Evolutionary conservation across 805 yeast genomes (phyloP), one percentile per base, ranked within the genome.

Genomic region (Starmerella apicola): DNA sequence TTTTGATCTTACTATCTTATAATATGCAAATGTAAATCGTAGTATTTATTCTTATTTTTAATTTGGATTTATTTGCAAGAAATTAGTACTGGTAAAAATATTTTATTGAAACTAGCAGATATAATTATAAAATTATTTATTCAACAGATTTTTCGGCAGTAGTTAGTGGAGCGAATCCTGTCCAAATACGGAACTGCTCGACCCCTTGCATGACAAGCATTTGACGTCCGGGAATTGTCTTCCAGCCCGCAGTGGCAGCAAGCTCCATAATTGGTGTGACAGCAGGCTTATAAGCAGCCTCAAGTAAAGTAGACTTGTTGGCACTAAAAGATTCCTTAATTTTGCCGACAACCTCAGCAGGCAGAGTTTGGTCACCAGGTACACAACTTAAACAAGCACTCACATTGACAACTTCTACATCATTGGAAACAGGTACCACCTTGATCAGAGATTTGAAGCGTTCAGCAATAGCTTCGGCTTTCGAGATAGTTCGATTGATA

Each of bases 141-240:
- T 22, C 30, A 8, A 53, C 55, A 6, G 49, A 44, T 27, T 43
- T 32, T 30, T 45, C 49, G n/a, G 53, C 53, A 15, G 50, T 52
- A 15, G 37, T 49, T 13, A 41, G 58, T 2, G 67, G 64, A 3
- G 41, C 44, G 19, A 56, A 32, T 0, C 64, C 63, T 6, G 64
- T 82, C 78, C 93, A 88, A 41, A 74, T 61, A 46, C 69, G 63
- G 57, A 86, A 85, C 63, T 91, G 98, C 48, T 72, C 82, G 36
- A 81, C 77, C 35, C 96, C 99, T 63, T 91, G 98, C 61, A 81
- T 77, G 15, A 86, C 85, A 48, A 91, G 70, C 91, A 93, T 81
- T 54, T 85, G 83, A 26, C 80, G 75, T 10, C 99, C 99, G 7
- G 86, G 81, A 49, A 88, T 70, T n/a, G 78, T 78, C n/a, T 66